These are phyloP conservation scores for Alternaria postmessia DNA, from an alignment of 2,329 filamentous ascomycete genomes.

Conservation along the genomic window DNA sequence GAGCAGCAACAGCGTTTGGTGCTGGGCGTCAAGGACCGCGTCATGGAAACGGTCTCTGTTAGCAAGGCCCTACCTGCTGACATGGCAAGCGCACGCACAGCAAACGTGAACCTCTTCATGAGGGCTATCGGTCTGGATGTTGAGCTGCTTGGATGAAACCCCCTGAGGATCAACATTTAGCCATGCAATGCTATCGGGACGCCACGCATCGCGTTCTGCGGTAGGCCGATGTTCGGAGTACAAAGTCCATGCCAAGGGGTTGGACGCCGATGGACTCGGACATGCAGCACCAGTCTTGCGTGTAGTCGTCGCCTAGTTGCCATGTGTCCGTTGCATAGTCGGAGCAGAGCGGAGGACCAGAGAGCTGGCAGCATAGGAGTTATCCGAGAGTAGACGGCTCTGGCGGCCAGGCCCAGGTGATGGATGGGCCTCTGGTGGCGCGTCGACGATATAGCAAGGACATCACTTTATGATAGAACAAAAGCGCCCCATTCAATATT, in stretches of 20 bases:
- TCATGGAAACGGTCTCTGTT: conserved; percentile 91
- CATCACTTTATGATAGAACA: conserved; percentile 10
- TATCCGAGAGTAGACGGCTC: not conserved
- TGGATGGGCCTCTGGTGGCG: conserved; percentile 26
- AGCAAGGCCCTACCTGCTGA: conserved; percentile 89
- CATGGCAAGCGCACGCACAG: conserved; percentile 82
- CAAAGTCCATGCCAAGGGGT: not conserved
- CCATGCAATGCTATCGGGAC: conserved; percentile 9
- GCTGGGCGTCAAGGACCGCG: conserved; percentile 94
- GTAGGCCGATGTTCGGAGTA: conserved; percentile 2
- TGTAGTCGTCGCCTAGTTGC: not conserved
- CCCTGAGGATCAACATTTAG: not conserved
- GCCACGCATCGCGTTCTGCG: not conserved
- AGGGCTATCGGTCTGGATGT: conserved; percentile 98
- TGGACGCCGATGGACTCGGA: not conserved
- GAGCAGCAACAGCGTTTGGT: conserved; percentile 96
- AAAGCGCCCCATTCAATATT: conserved; percentile 26
- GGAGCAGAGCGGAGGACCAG: not conserved
- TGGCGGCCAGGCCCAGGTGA: conserved; percentile 20
- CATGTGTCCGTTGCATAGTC: not conserved
- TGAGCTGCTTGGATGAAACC: conserved; percentile 70
- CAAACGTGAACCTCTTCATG: conserved; percentile 98
- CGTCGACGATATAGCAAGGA: not conserved
- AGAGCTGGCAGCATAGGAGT: not conserved
- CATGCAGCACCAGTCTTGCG: not conserved